Percentiles rank a stretch among this genome's conserved stretches.
phyloP scores from a whole-genome alignment of 192 early-diverging fungal genomes.

The Piromyces finnis region DNA sequence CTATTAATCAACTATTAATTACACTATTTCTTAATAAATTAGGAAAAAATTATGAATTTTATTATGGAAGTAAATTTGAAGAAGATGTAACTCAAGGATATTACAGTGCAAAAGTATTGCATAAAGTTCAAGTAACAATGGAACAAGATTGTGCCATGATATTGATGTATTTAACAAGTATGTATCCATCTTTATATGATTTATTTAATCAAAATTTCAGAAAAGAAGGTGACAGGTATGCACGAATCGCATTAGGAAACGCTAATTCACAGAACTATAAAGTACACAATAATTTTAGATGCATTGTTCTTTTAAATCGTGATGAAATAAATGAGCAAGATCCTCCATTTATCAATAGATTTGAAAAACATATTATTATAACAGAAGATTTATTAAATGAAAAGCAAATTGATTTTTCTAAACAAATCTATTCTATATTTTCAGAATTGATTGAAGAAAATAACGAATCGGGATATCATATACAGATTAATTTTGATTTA shows the following conservation, averaged over 20 bases:
- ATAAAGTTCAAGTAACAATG: background rate
- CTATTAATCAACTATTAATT: background rate
- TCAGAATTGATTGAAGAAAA: background rate
- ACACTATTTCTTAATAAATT: background rate
- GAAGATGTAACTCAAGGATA: background rate
- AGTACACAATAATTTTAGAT: background rate
- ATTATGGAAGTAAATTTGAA: background rate
- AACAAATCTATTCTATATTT: background rate
- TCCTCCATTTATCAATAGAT: background rate
- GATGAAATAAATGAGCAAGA: background rate
- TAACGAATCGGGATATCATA: background rate
- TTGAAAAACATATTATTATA: background rate
- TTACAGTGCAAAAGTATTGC: background rate
- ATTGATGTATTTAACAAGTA: background rate
- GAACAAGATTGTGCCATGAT: background rate
- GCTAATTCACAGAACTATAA: background rate
- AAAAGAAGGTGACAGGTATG: background rate
- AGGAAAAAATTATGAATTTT: background rate
- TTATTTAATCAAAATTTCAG: background rate
- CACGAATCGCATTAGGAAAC: background rate
- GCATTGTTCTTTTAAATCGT: background rate
- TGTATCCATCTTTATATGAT: background rate
- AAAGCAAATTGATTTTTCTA: background rate
- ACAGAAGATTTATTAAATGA: background rate
- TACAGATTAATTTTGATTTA: background rate